Conservation (phyloP, 345 rosid genomes). For the Citrus glauca region DNA sequence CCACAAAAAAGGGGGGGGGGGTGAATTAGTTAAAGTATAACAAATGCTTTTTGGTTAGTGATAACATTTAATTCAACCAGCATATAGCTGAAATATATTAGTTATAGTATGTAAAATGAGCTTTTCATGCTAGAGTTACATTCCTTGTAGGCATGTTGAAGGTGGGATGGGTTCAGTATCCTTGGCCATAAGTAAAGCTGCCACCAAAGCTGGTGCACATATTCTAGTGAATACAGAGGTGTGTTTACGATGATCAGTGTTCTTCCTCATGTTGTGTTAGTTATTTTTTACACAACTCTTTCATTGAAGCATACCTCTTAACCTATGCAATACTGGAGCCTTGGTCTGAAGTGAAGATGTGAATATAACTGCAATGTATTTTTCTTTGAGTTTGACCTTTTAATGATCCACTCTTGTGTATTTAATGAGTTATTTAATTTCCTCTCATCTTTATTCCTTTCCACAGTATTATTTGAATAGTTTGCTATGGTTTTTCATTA, state of each 20-base stretch:
- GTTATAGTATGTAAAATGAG: not conserved
- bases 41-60: not conserved
- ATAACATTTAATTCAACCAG: not conserved
- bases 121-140: not conserved
- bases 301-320: not conserved
- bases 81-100: not conserved
- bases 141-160: constrained; percentile 57
- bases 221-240: constrained; percentile 71
- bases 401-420: not conserved
- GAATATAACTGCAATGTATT: not conserved
- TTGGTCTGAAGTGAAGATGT: not conserved
- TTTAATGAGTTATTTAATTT: not conserved
- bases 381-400: not conserved
- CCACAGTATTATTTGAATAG: not conserved
- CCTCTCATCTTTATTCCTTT: not conserved
- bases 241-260: not conserved
- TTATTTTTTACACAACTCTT: not conserved
- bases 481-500: not conserved
- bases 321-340: not conserved
- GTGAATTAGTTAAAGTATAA: not conserved
- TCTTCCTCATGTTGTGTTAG: not conserved
- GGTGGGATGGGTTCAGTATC: constrained; percentile 95
- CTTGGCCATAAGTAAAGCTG: constrained; percentile 65
- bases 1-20: too few species aligned
- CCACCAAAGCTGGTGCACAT: constrained; percentile 80